Percentiles rank a stretch among this genome's conserved stretches.
These are phyloP conservation scores for Phytopythium ostracodes DNA, from an alignment of 352 stramenopile species.

Conservation along the genomic window DNA sequence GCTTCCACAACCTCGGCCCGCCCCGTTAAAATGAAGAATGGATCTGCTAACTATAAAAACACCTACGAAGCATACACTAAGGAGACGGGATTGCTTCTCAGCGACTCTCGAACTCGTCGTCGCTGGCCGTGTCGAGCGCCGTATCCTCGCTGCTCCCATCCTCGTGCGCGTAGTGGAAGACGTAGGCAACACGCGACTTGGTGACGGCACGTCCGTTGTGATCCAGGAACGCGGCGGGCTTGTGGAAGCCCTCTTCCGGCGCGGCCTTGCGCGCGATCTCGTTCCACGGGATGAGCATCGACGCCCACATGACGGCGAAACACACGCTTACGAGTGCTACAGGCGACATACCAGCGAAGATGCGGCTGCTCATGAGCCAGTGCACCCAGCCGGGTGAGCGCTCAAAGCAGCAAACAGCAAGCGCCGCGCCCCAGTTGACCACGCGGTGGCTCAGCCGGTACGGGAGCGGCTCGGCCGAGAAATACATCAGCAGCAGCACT, in stretches of 20 bases:
- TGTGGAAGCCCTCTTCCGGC: constrained; percentile 4
- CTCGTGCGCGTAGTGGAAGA: constrained; percentile 2
- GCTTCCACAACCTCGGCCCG: background rate
- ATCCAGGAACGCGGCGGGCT: background rate
- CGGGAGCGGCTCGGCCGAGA: constrained; percentile 29
- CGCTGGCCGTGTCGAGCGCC: constrained; percentile 7
- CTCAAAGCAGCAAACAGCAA: constrained; percentile 27
- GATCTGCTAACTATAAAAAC: background rate
- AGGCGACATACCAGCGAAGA: constrained; percentile 24
- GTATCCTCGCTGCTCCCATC: constrained; percentile 8
- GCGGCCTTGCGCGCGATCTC: constrained; percentile 16
- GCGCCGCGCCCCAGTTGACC: constrained; percentile 30
- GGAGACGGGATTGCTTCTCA: background rate
- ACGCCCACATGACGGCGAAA: constrained; percentile 35
- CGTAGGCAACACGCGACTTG: background rate
- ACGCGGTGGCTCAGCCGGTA: constrained; percentile 40
- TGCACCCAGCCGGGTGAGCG: constrained; percentile 15
- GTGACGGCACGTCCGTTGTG: background rate
- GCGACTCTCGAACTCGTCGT: constrained; percentile 2
- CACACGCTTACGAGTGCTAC: constrained; percentile 26
- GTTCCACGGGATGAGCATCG: constrained; percentile 44
- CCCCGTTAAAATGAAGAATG: background rate
- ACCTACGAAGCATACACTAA: background rate
- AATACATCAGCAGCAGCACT: constrained; percentile 55
- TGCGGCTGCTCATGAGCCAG: constrained; percentile 11